A percentile compares a stretch with the other conserved stretches of the same genome.
These are phyloP conservation scores for Aethionema arabicum DNA, from an alignment of 345 rosid genomes.

Conservation along the genomic window DNA sequence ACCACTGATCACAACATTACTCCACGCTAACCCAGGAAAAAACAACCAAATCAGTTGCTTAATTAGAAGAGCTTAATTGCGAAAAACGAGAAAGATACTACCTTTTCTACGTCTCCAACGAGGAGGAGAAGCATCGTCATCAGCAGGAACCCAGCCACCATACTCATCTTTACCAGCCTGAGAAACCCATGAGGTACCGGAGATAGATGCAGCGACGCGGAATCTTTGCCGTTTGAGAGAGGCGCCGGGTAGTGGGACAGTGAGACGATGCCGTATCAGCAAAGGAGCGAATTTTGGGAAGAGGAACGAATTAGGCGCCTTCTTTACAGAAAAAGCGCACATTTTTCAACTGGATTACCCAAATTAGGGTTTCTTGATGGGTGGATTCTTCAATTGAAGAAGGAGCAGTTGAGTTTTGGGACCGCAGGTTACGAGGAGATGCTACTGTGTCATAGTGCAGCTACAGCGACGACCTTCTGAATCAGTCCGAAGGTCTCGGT, in stretches of 20 bases:
- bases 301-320: slow-evolving; percentile 31
- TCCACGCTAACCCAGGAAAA: slow-evolving; percentile 43
- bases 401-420: slow-evolving; percentile 6
- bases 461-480: slow-evolving; percentile 5
- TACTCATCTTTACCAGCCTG: slow-evolving; percentile 36
- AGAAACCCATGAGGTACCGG: slow-evolving; percentile 56
- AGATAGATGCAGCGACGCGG: slow-evolving; percentile 46
- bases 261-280: slow-evolving; percentile 43
- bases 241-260: slow-evolving; percentile 32
- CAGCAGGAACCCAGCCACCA: slow-evolving; percentile 65
- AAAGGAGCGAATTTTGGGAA: slow-evolving; percentile 35
- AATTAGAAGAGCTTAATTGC: neutral
- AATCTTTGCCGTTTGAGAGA: slow-evolving; percentile 33
- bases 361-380: slow-evolving; percentile 24
- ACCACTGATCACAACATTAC: slow-evolving; percentile 44
- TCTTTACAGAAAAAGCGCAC: slow-evolving; percentile 33
- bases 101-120: slow-evolving; percentile 42
- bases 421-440: slow-evolving; percentile 9
- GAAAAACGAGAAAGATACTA: slow-evolving; percentile 10
- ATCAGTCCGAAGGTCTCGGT: slow-evolving; percentile 6
- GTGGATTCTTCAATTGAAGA: slow-evolving; percentile 21
- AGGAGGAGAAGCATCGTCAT: slow-evolving; percentile 39
- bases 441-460: slow-evolving; percentile 4
- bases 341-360: slow-evolving; percentile 28
- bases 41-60: neutral